These are phyloP conservation scores for Eutreptiella sp. DNA, from an alignment of 208 protist genomes.

Conservation along the genomic window DNA sequence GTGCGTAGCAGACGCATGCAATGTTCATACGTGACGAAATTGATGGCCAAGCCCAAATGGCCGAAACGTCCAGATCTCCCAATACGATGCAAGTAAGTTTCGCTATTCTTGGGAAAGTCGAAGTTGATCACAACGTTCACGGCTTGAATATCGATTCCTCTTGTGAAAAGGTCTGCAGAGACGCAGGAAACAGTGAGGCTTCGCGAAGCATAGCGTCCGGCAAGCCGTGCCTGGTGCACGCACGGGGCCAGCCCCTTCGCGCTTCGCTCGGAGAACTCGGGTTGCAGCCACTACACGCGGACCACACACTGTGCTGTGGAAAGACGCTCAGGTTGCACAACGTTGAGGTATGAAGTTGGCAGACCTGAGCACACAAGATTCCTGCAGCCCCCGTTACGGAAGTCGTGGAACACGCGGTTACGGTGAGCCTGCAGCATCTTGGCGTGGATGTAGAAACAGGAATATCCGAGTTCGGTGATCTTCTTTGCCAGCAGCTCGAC, in stretches of 20 bases:
- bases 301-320: no score
- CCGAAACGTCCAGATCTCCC: slow-evolving; percentile 92
- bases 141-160: slow-evolving; percentile 98
- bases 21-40: slow-evolving; percentile 98
- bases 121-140: slow-evolving; percentile 99
- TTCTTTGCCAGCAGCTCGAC: slow-evolving; percentile 98
- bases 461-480: slow-evolving; percentile 98
- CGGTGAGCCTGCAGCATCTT: slow-evolving; percentile 96
- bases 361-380: slow-evolving; percentile 98
- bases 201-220: no score
- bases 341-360: no score
- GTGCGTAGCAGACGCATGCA: no score
- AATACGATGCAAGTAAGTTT: slow-evolving; percentile 97
- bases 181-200: no score
- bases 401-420: slow-evolving; percentile 98
- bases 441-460: slow-evolving; percentile 98
- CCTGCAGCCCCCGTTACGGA: slow-evolving; percentile 91
- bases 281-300: no score
- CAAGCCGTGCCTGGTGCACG: no score
- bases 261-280: no score
- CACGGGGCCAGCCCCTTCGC: no score
- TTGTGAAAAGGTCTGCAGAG: slow-evolving; percentile 98
- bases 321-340: no score
- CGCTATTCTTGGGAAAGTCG: slow-evolving; percentile 96
- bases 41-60: slow-evolving; percentile 96